These are phyloP conservation scores for Yarrowia alimentaria DNA, from an alignment of 805 yeast species.

Conservation along the genomic window DNA sequence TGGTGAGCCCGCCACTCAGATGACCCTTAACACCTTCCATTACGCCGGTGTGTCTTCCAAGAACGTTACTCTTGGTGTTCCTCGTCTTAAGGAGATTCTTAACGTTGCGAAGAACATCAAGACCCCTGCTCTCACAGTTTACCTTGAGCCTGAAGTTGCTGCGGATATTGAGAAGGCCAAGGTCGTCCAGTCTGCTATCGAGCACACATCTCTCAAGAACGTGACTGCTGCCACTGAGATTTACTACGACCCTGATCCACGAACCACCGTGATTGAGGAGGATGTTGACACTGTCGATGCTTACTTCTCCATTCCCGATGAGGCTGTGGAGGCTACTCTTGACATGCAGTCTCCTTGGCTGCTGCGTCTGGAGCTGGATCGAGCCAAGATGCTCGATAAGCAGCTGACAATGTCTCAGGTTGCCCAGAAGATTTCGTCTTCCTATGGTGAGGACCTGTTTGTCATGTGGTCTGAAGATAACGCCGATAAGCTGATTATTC, in stretches of 20 bases:
- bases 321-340: slow-evolving; percentile 88
- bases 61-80: slow-evolving; percentile 97
- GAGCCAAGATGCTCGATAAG: slow-evolving; percentile 98
- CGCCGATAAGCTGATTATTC: slow-evolving; percentile 91
- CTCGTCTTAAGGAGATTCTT: slow-evolving; percentile 98
- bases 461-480: slow-evolving; percentile 99
- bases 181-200: slow-evolving; percentile 92
- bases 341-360: slow-evolving; percentile 98
- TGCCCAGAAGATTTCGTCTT: slow-evolving; percentile 89
- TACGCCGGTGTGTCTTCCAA: slow-evolving; percentile 99
- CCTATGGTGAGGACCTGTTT: slow-evolving; percentile 91
- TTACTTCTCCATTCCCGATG: slow-evolving; percentile 96
- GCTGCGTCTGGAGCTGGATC: slow-evolving; percentile 91
- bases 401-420: slow-evolving; percentile 98
- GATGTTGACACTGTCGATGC: slow-evolving; percentile 97
- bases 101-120: slow-evolving; percentile 98
- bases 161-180: slow-evolving; percentile 91
- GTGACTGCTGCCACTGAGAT: slow-evolving; percentile 98
- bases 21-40: slow-evolving; percentile 95
- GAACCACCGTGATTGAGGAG: slow-evolving; percentile 92
- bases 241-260: slow-evolving; percentile 97
- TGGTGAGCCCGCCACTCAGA: slow-evolving; percentile 99
- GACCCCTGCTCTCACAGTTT: slow-evolving; percentile 99
- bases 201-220: slow-evolving; percentile 90
- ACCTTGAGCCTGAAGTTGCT: slow-evolving; percentile 74